phyloP scores from a whole-genome alignment of 805 yeast species.

The Candida endomychidarum region DNA sequence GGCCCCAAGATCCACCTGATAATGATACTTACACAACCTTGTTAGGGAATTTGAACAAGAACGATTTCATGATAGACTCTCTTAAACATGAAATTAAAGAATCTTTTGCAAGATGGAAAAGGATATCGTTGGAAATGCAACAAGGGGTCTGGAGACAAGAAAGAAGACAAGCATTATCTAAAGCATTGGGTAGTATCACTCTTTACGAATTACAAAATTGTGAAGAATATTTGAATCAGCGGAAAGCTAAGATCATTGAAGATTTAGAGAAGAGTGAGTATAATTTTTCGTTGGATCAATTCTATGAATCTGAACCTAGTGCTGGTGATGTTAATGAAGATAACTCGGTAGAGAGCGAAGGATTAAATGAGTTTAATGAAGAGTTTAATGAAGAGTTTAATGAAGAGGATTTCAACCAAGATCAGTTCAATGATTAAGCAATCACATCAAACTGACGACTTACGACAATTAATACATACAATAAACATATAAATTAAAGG shows the following conservation, averaged over 20 bases:
- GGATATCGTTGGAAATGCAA: conserved; percentile 6
- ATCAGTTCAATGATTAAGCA: too few relatives aligned
- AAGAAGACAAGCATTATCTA: conserved; percentile 4
- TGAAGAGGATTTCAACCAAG: too few relatives aligned
- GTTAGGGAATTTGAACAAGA: neutral
- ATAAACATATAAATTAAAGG: too few relatives aligned
- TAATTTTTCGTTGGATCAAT: neutral
- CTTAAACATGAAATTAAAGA: neutral
- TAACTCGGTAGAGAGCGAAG: too few relatives aligned
- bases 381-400: too few relatives aligned
- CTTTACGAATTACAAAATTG: conserved; percentile 10
- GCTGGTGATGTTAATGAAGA: too few relatives aligned
- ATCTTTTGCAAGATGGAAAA: conserved; percentile 9
- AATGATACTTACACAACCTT: neutral
- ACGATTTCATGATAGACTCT: neutral
- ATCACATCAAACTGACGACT: neutral
- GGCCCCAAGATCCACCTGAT: conserved; percentile 13
- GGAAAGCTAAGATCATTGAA: neutral
- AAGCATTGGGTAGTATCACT: conserved; percentile 3
- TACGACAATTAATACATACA: neutral
- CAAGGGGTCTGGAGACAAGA: conserved; percentile 10
- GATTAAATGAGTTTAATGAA: too few relatives aligned
- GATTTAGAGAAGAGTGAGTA: conserved; percentile 1
- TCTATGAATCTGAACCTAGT: neutral
- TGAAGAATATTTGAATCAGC: neutral